Evolutionary conservation across 805 yeast species (phyloP), one percentile per base, ranked within the genome.

Genomic region (Peterozyma xylosa): DNA sequence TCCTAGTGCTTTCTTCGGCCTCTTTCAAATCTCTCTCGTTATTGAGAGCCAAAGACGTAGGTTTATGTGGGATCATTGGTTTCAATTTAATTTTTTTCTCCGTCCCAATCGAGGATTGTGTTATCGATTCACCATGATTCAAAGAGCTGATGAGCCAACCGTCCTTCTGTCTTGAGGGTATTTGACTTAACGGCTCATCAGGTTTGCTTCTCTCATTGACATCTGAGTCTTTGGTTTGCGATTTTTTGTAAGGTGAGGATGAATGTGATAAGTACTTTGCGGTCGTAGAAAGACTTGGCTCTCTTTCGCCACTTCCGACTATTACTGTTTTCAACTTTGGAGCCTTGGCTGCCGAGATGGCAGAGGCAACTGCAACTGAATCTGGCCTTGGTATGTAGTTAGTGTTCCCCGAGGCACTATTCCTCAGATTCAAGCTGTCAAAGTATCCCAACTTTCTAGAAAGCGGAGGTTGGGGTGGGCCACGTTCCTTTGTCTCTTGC

Each of bases 311-410:
- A 5, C 49, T 32, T 14, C 50, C 53, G 7, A 44, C 41, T 10
- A 37, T 35, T 10, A 15, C 42, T n/a, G 33, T 41, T 43, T 37
- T 48, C 37, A 54, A 44, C 13, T 48, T 48, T 14, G 54, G 56
- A 0, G 59, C 57, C 37, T 50, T 52, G 4, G 58, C 58, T 5
- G 55, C 56, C 1, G 54, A 51, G 1, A 48, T 18, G 2, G 58
- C 57, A 3, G 56, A 54, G 30, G 51, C 39, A 1, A 48, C 56
- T 13, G 42, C 43, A 9, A 50, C 9, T 1, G 46, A 30, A 13
- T 41, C 40, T 2, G 58, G 58, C 47, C 47, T 46, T 10, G 55
- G 58, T 11, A 54, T 38, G 30, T 21, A 21, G 15, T 41, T 40
- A 6, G 43, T 9, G 13, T 37, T 30, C 16, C 35, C 13, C 11